Evolutionary conservation across 2,329 filamentous ascomycete species (phyloP).

Genomic region (Aspergillus neoniger): DNA sequence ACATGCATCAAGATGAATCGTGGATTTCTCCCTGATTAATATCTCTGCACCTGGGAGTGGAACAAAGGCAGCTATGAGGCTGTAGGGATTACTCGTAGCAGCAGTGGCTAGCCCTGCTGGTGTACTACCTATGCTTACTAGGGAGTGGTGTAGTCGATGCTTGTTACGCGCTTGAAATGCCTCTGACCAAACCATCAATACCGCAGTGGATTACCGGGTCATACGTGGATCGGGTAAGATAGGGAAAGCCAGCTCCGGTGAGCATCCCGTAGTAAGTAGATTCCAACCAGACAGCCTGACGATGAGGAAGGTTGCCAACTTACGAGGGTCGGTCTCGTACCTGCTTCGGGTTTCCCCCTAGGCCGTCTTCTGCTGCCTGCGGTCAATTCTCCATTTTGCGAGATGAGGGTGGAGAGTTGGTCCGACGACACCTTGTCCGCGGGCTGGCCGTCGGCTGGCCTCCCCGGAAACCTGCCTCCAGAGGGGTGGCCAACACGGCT

Average conservation of each 20-base stretch:
- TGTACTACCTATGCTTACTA: not conserved
- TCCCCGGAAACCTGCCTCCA: not conserved
- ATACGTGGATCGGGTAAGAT: conserved; percentile 28
- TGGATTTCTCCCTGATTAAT: conserved; percentile 7
- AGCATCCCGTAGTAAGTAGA: not conserved
- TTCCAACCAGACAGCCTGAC: not conserved
- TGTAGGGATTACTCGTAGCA: conserved; percentile 11
- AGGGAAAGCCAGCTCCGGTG: conserved; percentile 19
- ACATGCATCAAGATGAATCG: conserved; percentile 7
- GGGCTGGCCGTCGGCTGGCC: not conserved
- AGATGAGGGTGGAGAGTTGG: not conserved
- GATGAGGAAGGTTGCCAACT: not conserved
- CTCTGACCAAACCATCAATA: conserved; percentile 10
- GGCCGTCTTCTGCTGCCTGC: not conserved
- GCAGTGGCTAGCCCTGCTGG: not conserved
- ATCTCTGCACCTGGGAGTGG: not conserved
- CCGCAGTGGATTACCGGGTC: conserved; percentile 12
- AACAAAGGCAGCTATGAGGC: conserved; percentile 1
- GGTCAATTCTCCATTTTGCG: not conserved
- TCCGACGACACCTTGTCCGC: not conserved
- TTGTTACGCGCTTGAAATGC: conserved; percentile 19
- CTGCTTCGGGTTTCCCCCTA: not conserved
- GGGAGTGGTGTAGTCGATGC: conserved; percentile 3
- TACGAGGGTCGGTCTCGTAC: not conserved
- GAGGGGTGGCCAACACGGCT: not conserved